These are phyloP conservation scores for Boletus edulis DNA, from an alignment of 768 basidiomycete species.

Conservation along the genomic window DNA sequence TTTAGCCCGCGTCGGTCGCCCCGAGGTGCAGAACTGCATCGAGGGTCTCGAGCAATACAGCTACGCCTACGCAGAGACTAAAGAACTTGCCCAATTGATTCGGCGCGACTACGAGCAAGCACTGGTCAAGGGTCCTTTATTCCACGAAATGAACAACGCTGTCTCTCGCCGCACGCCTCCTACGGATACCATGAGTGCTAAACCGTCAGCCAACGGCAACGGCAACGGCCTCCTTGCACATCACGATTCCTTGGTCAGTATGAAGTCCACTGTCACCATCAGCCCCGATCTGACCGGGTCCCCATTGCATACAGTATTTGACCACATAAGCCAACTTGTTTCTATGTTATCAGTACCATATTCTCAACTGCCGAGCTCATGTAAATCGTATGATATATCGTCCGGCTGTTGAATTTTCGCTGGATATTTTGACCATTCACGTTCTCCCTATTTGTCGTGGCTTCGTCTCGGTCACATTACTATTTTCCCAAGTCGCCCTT, in stretches of 20 bases:
- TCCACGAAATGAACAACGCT: conserved; percentile 41
- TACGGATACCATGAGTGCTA: conserved; percentile 10
- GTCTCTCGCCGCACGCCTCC: conserved; percentile 26
- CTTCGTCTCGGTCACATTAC: conserved; percentile 11
- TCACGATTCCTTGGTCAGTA: conserved; percentile 22
- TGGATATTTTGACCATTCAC: conserved; percentile 8
- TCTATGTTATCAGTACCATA: conserved; percentile 29
- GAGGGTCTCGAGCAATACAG: conserved; percentile 86
- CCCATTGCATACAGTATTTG: conserved; percentile 21
- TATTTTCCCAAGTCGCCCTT: conserved; percentile 13
- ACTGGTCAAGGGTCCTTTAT: conserved; percentile 34
- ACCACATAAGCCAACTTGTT: conserved; percentile 12
- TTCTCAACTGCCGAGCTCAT: conserved; percentile 13
- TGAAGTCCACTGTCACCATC: neutral
- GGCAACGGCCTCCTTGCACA: conserved; percentile 16
- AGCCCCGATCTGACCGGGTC: conserved; percentile 11
- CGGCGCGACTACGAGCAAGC: conserved; percentile 46
- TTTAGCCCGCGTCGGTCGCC: conserved; percentile 77
- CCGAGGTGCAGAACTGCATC: conserved; percentile 82
- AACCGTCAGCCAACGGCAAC: conserved; percentile 15
- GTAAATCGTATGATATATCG: conserved; percentile 28
- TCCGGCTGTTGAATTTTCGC: conserved; percentile 9
- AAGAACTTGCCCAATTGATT: conserved; percentile 72
- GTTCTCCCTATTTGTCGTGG: conserved; percentile 3
- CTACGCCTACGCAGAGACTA: conserved; percentile 83